Percentiles rank a stretch among this genome's conserved stretches.
Evolutionary conservation across 345 rosid genomes (phyloP).

Genomic region (Moricandia moricandioides): DNA sequence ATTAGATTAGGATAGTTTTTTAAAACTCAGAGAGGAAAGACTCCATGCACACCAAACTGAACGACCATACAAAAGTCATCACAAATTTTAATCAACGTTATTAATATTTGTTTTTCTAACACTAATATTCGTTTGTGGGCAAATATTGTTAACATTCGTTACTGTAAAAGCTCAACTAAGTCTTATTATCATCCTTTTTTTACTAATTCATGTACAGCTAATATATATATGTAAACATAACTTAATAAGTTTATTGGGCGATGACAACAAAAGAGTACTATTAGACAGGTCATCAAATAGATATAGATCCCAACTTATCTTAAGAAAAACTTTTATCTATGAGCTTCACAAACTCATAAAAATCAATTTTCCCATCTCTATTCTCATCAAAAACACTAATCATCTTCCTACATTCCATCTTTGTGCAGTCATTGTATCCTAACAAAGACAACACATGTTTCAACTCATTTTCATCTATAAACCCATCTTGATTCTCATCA

Average conservation of each 20-base stretch:
- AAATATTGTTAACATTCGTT: not conserved
- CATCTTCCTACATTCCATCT: slow-evolving; percentile 57
- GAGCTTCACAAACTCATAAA: slow-evolving; percentile 50
- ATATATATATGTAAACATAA: not conserved
- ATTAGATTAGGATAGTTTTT: too few species aligned
- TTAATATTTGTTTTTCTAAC: not conserved
- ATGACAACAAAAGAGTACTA: not conserved
- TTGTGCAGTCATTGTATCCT: slow-evolving; percentile 42
- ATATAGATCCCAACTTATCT: not conserved
- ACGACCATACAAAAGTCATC: not conserved
- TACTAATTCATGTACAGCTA: not conserved
- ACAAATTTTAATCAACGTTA: not conserved
- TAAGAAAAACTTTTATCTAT: slow-evolving; percentile 44
- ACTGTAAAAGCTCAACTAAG: not conserved
- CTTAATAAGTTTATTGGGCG: not conserved
- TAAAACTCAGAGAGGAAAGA: too few species aligned
- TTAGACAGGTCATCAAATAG: not conserved
- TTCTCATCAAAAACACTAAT: slow-evolving; percentile 49
- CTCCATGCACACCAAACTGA: not conserved
- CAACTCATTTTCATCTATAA: slow-evolving; percentile 59
- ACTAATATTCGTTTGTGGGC: too few species aligned
- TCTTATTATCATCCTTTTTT: not conserved
- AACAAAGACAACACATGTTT: slow-evolving; percentile 39
- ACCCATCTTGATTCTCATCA: slow-evolving; percentile 65
- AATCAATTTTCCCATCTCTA: slow-evolving; percentile 53